Conservation (phyloP, 2,329 filamentous ascomycete species). For the Penicillium janthinellum region DNA sequence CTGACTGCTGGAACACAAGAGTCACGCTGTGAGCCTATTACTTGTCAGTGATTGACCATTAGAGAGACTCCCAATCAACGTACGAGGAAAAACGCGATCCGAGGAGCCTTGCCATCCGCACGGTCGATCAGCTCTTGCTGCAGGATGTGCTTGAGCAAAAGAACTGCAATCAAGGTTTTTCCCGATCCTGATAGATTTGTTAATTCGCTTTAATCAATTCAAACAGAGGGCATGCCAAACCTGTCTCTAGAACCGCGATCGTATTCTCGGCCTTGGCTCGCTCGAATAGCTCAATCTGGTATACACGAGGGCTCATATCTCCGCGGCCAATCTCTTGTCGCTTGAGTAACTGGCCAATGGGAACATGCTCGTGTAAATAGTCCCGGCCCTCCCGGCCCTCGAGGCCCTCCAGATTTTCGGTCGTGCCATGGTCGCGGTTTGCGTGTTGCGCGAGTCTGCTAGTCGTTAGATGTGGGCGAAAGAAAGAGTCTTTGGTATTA, state of each 20-base stretch:
- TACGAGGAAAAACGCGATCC: conserved; percentile 83
- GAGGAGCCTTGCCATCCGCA: conserved; percentile 58
- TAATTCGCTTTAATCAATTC: neutral
- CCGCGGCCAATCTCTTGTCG: conserved; percentile 58
- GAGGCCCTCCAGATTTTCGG: conserved; percentile 38
- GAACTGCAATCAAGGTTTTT: conserved; percentile 92
- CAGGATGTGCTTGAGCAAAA: conserved; percentile 76
- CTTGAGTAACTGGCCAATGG: conserved; percentile 56
- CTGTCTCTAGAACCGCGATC: conserved; percentile 93
- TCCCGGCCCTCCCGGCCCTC: conserved; percentile 5
- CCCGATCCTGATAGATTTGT: conserved; percentile 66
- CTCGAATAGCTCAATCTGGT: conserved; percentile 90
- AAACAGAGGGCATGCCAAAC: conserved; percentile 39
- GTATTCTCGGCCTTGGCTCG: conserved; percentile 80
- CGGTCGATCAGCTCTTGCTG: conserved; percentile 75
- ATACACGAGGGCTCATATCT: conserved; percentile 79
- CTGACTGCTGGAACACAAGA: conserved; percentile 85
- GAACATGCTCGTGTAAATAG: conserved; percentile 44
- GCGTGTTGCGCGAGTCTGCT: conserved; percentile 45
- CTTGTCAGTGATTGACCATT: conserved; percentile 14
- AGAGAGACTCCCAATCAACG: conserved; percentile 9
- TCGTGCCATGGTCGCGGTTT: conserved; percentile 45
- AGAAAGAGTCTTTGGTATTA: neutral
- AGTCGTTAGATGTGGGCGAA: conserved; percentile 9
- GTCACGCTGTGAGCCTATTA: conserved; percentile 78